Evolutionary conservation across 2,329 filamentous ascomycete genomes (phyloP), one percentile per base, ranked within the genome.

Genomic region (Epichloe aotearoae): DNA sequence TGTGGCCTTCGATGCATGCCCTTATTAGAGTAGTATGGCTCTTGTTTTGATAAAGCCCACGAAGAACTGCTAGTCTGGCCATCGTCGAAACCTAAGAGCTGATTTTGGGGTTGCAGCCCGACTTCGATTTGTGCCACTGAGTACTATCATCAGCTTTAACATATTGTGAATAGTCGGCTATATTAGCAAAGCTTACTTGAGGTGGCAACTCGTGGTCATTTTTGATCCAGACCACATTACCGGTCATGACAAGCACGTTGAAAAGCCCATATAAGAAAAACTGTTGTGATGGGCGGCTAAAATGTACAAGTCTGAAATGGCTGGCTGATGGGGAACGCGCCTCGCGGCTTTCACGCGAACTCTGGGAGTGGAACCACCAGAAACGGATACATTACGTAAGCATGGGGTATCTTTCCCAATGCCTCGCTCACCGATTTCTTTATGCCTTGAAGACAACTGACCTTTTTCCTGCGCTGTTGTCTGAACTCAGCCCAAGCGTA

Each of bases 11-110:
- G 17, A 7, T n/a, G 26, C 49, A 36, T 42, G 82, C 81, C 80
- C 68, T 82, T 69, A 58, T 84, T 80, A 50, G 77, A 77, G 59
- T 84, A 81, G 59, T 74, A 76, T 14, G 68, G 59, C 43, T 66
- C 64, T 42, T 48, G 51, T 20, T 41, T 51, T 48, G 51, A 30
- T 15, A 40, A 34, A 36, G 17, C 20, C 41, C 40, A 45, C 11
- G 48, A 50, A 14, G 23, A 45, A 5, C 10, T 26, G 23, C 40
- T 50, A 39, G 48, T 50, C 41, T 44, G 48, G 48, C 50, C 46
- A 52, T 52, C 50, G 23, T 52, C 49, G 12, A 47, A 20, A 37
- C 17, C 44, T 30, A 39, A 44, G 33, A 15, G 36, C 14, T 43
- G 45, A 34, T 26, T 19, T 51, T 43, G 43, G 37, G 30, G 19